These are phyloP conservation scores for Kazachstania sp. DNA, from an alignment of 1,139 yeast genomes.

Conservation along the genomic window DNA sequence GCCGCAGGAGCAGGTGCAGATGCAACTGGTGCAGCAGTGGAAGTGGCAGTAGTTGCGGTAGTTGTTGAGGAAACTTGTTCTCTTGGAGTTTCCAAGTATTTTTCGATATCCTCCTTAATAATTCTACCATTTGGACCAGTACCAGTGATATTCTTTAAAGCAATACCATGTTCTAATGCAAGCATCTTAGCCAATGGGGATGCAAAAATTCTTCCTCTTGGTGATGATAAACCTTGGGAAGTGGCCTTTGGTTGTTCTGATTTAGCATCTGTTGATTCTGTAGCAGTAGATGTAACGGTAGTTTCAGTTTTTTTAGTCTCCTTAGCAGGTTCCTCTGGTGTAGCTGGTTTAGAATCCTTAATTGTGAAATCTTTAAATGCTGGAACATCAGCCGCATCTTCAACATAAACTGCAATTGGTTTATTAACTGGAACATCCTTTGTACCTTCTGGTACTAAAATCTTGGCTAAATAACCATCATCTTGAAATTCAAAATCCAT, in stretches of 20 bases:
- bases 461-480: conserved; percentile 91
- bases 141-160: conserved; percentile 78
- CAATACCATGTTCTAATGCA: conserved; percentile 87
- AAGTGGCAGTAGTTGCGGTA: conserved; percentile 6
- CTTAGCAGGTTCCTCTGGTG: neutral
- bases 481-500: conserved; percentile 99
- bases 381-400: conserved; percentile 71
- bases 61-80: conserved; percentile 32
- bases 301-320: neutral
- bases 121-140: conserved; percentile 95
- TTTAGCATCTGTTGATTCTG: neutral
- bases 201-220: conserved; percentile 61
- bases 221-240: conserved; percentile 15
- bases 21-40: conserved; percentile 39
- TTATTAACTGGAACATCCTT: conserved; percentile 87
- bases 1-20: conserved; percentile 43
- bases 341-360: conserved; percentile 49
- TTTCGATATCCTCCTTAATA: conserved; percentile 81
- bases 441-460: conserved; percentile 76
- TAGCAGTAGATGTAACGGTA: conserved; percentile 10
- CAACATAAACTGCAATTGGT: conserved; percentile 96
- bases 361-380: conserved; percentile 85
- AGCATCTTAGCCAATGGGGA: conserved; percentile 92
- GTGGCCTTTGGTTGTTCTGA: conserved; percentile 1
- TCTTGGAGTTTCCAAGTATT: conserved; percentile 34